Percentiles rank a stretch among this genome's conserved stretches.
Evolutionary conservation across 768 basidiomycete species (phyloP).

Genomic region (Boletus fagicola): DNA sequence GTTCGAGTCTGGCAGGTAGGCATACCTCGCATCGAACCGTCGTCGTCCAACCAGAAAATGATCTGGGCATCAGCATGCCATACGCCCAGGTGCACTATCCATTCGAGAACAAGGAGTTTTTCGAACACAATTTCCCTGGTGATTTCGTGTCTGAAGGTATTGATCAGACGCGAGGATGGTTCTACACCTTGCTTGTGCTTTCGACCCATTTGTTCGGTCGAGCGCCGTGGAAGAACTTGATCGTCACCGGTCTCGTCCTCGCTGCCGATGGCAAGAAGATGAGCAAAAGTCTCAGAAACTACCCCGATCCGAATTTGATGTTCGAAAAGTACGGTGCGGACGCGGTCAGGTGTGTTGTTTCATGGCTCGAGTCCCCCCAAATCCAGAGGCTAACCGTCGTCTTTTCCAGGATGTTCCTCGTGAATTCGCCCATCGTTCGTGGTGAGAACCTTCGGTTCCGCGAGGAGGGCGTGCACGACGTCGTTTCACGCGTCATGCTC

Average conservation of each 20-base stretch:
- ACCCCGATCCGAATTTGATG: constrained; percentile 91
- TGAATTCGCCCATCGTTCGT: constrained; percentile 97
- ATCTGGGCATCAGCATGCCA: constrained; percentile 72
- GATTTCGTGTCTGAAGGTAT: constrained; percentile 98
- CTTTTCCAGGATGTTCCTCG: constrained; percentile 82
- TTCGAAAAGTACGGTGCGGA: constrained; percentile 93
- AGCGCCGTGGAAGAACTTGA: constrained; percentile 98
- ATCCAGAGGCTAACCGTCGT: background rate
- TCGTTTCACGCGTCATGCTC: constrained; percentile 91
- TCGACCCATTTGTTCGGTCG: constrained; percentile 92
- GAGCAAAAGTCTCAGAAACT: constrained; percentile 97
- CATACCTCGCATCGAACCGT: no score
- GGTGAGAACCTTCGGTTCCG: constrained; percentile 98
- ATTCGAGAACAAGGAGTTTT: constrained; percentile 91
- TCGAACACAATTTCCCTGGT: constrained; percentile 85
- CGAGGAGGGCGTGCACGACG: constrained; percentile 96
- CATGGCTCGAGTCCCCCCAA: background rate
- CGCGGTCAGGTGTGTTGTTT: constrained; percentile 69
- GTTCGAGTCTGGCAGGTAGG: no score
- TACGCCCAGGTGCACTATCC: constrained; percentile 98
- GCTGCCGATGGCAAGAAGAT: constrained; percentile 99
- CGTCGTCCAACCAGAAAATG: background rate
- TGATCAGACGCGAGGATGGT: constrained; percentile 99
- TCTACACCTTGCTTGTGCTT: constrained; percentile 95
- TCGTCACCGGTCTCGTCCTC: constrained; percentile 92